Percentiles rank a stretch among this genome's conserved stretches.
Conservation (phyloP, 257 asterid genomes). For the Fraxinus americana region DNA sequence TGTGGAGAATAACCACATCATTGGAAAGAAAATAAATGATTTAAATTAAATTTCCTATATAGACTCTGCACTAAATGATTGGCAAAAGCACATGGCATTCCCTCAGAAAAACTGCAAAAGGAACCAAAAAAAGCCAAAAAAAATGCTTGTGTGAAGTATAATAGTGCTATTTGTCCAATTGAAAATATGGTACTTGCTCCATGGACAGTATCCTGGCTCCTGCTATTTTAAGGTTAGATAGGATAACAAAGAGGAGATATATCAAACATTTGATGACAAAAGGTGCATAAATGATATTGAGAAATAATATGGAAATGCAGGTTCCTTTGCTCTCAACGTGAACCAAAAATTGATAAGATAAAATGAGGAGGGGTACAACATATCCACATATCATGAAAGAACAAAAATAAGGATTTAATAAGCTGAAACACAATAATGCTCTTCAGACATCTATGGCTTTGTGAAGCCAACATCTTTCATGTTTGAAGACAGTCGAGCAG, state of each 20-base stretch:
- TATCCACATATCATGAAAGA: neutral
- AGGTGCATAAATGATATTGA: neutral
- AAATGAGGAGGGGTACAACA: neutral
- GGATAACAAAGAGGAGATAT: neutral
- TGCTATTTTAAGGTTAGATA: neutral
- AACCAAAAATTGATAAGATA: neutral
- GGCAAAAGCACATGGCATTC: neutral
- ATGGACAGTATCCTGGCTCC: no score
- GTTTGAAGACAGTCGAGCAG: slow-evolving; percentile 3
- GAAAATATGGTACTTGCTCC: neutral
- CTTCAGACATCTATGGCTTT: neutral
- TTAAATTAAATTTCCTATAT: slow-evolving; percentile 8
- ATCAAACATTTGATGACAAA: neutral
- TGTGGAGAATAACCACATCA: neutral
- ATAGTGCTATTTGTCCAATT: neutral
- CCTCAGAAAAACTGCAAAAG: slow-evolving; percentile 2
- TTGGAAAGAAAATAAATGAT: neutral
- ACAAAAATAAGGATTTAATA: neutral
- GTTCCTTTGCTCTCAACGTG: neutral
- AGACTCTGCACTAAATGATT: slow-evolving; percentile 4
- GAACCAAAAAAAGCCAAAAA: neutral
- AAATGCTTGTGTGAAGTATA: neutral
- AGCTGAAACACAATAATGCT: neutral
- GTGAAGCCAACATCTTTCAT: neutral
- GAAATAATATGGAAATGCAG: neutral